Conservation (phyloP, 2,329 filamentous ascomycete species). For the Neonectria faginata region DNA sequence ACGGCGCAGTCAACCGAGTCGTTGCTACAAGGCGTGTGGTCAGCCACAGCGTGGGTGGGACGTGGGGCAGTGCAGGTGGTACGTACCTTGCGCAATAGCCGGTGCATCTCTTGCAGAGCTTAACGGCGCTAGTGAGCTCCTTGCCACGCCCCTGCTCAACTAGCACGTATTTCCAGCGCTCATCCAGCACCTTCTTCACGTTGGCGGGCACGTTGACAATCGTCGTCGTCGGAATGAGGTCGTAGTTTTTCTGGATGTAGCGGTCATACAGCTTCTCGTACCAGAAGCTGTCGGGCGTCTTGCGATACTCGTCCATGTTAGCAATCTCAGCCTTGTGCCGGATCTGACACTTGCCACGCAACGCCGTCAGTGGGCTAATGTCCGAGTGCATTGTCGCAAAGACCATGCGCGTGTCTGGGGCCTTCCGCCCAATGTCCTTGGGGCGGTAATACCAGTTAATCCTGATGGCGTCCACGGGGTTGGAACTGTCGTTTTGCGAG, state of each 20-base stretch:
- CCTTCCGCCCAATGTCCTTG: conserved; percentile 93
- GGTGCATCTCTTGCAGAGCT: conserved; percentile 92
- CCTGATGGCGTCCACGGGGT: conserved; percentile 85
- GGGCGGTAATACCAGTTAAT: conserved; percentile 99
- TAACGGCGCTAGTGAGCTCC: conserved; percentile 94
- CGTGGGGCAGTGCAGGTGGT: conserved; percentile 39
- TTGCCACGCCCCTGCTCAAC: conserved; percentile 94
- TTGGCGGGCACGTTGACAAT: conserved; percentile 97
- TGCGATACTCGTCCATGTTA: conserved; percentile 86
- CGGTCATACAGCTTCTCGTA: conserved; percentile 98
- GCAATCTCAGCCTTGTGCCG: conserved; percentile 87
- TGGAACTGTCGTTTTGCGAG: conserved; percentile 76
- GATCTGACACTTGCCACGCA: conserved; percentile 94
- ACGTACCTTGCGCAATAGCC: conserved; percentile 90
- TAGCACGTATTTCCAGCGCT: conserved; percentile 95
- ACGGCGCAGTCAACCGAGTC: conserved; percentile 98
- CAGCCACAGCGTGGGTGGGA: conserved; percentile 40
- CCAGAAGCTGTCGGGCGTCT: conserved; percentile 89
- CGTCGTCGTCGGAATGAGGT: conserved; percentile 89
- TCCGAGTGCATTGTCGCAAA: conserved; percentile 99
- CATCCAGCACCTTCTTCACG: conserved; percentile 95
- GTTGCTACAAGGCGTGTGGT: conserved; percentile 65
- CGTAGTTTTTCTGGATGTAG: conserved; percentile 98
- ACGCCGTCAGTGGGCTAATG: conserved; percentile 88
- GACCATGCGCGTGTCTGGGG: conserved; percentile 88